Percentiles rank a stretch among this genome's conserved stretches.
phyloP scores from a whole-genome alignment of 768 basidiomycete species.

The Suillus subaureus region DNA sequence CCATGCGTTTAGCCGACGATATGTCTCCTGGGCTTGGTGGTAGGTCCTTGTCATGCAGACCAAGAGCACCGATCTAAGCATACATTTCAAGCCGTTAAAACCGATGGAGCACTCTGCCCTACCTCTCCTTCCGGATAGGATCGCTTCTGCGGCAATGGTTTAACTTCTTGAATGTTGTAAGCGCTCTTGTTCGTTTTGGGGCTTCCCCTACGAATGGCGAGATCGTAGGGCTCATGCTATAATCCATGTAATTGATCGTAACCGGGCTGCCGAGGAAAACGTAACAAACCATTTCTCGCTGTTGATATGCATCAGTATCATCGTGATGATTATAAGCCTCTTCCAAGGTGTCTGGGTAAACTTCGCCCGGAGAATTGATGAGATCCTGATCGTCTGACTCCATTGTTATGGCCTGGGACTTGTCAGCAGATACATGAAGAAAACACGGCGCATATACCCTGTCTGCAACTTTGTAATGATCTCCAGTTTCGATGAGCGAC shows the following conservation, averaged over 20 bases:
- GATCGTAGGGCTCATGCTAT: background rate
- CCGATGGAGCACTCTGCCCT: too few species aligned
- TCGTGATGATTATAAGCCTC: background rate
- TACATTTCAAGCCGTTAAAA: background rate
- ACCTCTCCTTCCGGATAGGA: background rate
- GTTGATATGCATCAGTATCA: background rate
- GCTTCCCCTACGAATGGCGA: background rate
- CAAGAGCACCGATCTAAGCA: background rate
- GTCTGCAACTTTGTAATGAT: constrained; percentile 12
- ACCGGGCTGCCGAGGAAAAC: background rate
- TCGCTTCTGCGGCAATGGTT: background rate
- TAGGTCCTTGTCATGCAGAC: background rate
- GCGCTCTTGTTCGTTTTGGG: background rate
- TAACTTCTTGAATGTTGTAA: background rate
- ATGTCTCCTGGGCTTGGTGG: background rate
- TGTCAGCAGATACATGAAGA: background rate
- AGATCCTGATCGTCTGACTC: background rate
- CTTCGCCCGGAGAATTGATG: background rate
- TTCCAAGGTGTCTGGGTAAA: background rate
- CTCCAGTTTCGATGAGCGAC: constrained; percentile 16
- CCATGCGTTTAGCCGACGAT: constrained; percentile 21
- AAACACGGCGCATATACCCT: constrained; percentile 17
- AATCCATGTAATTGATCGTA: background rate
- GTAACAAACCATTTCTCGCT: background rate
- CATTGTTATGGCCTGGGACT: background rate